Evolutionary conservation across 176 grass and related monocot species (phyloP).

Genomic region (Zea mays): Zm-B73-REFERENCE-NAM-5.0 NC_050097.1:22879001-22879500

Average conservation of each 20-base stretch:
- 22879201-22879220: too few species aligned
- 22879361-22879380: too few species aligned
- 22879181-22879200: too few species aligned
- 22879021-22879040: neutral
- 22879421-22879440: neutral
- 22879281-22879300: slow-evolving; percentile 19
- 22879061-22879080: neutral
- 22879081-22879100: slow-evolving; percentile 8
- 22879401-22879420: neutral
- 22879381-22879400: too few species aligned
- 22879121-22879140: too few species aligned
- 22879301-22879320: neutral
- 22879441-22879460: neutral
- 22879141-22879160: too few species aligned
- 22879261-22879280: neutral
- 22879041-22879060: neutral
- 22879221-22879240: neutral
- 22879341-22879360: too few species aligned
- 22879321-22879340: slow-evolving; percentile 9
- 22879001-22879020: neutral
- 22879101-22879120: too few species aligned
- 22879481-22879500: neutral
- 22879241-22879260: neutral
- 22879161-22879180: too few species aligned
- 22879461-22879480: neutral